Percentiles rank a stretch among this genome's conserved stretches.
phyloP scores from a whole-genome alignment of 2,329 filamentous ascomycete species.

The Elsinoe arachidis region DNA sequence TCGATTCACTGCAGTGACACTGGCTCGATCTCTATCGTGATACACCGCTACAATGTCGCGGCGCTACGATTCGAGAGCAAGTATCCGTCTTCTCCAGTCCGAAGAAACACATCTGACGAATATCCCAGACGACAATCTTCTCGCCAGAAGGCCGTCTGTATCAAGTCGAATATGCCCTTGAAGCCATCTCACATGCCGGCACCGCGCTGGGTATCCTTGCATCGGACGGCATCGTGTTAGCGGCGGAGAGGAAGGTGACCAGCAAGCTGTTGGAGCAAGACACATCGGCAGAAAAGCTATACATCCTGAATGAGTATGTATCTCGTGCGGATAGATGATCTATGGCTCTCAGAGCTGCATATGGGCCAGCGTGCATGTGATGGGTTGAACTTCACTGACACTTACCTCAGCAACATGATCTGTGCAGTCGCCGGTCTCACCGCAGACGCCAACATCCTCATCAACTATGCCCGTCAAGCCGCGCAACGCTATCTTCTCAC shows the following conservation, averaged over 20 bases:
- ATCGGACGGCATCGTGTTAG: slow-evolving; percentile 95
- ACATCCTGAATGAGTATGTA: slow-evolving; percentile 91
- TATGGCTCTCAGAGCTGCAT: neutral
- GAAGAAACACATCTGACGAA: neutral
- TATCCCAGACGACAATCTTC: slow-evolving; percentile 77
- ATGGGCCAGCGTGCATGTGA: neutral
- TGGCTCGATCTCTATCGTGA: neutral
- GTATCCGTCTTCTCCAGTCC: slow-evolving; percentile 27
- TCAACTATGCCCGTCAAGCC: slow-evolving; percentile 97
- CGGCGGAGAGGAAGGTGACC: slow-evolving; percentile 96
- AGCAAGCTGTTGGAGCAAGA: slow-evolving; percentile 99
- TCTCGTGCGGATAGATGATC: no score
- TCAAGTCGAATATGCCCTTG: slow-evolving; percentile 97
- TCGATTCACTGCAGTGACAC: neutral
- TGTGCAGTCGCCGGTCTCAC: slow-evolving; percentile 99
- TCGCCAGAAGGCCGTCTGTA: slow-evolving; percentile 97
- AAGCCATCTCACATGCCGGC: slow-evolving; percentile 96
- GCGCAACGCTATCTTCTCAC: slow-evolving; percentile 96
- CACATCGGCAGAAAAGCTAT: slow-evolving; percentile 98
- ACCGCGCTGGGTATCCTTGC: slow-evolving; percentile 95
- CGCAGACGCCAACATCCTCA: slow-evolving; percentile 98
- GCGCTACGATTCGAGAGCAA: slow-evolving; percentile 93
- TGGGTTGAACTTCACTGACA: slow-evolving; percentile 14
- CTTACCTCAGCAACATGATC: slow-evolving; percentile 85
- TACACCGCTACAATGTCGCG: slow-evolving; percentile 63